Conservation (phyloP, 352 stramenopile genomes). For the Pilasporangium apinafurcum region DNA sequence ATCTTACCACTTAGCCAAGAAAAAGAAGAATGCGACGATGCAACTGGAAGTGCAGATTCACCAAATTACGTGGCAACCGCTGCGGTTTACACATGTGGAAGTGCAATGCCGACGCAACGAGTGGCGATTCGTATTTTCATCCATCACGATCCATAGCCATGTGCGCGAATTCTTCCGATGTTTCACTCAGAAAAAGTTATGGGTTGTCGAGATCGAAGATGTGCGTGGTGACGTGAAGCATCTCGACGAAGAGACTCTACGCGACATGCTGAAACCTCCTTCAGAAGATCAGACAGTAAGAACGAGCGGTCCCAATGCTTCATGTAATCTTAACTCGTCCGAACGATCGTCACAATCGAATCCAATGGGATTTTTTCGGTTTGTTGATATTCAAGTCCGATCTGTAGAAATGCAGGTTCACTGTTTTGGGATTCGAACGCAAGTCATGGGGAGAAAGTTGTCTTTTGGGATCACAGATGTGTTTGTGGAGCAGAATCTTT, state of each 20-base stretch:
- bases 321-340: background rate
- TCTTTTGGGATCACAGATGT: constrained; percentile 56
- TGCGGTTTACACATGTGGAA: constrained; percentile 42
- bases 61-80: constrained; percentile 30
- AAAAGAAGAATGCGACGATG: constrained; percentile 3
- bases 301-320: no score
- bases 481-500: constrained; percentile 35
- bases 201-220: constrained; percentile 45
- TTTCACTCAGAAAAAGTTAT: constrained; percentile 70
- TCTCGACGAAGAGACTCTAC: constrained; percentile 30
- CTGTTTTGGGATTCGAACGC: constrained; percentile 21
- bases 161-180: constrained; percentile 66
- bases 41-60: constrained; percentile 31
- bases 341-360: constrained; percentile 12
- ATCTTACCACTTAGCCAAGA: constrained; percentile 28
- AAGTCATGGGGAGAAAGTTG: constrained; percentile 33
- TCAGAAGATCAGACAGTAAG: background rate
- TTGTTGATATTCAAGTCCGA: constrained; percentile 46
- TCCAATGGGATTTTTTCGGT: constrained; percentile 50
- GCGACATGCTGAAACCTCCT: constrained; percentile 12
- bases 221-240: constrained; percentile 23
- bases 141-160: constrained; percentile 36
- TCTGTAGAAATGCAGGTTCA: constrained; percentile 25
- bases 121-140: constrained; percentile 39
- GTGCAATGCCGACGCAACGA: constrained; percentile 15